Evolutionary conservation across 2,329 filamentous ascomycete species (phyloP).

Genomic region (Monilinia laxa): DNA sequence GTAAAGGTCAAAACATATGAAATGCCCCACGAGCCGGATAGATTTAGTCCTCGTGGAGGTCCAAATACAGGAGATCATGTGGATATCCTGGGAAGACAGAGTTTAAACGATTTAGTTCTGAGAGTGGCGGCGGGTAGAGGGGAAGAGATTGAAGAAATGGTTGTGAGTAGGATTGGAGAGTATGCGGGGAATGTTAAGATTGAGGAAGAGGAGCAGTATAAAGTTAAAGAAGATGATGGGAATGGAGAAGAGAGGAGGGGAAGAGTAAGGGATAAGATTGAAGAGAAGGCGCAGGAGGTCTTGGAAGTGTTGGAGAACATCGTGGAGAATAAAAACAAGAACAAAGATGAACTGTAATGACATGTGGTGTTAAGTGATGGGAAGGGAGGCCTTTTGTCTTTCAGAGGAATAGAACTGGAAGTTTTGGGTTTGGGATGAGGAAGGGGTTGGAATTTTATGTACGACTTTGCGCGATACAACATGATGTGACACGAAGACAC

Average conservation of each 20-base stretch:
- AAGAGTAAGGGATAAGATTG: not conserved
- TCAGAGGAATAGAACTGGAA: not conserved
- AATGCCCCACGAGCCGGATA: slow-evolving; percentile 94
- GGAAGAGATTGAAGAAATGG: slow-evolving; percentile 71
- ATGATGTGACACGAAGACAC: not conserved
- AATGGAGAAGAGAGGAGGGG: not conserved
- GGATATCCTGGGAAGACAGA: slow-evolving; percentile 87
- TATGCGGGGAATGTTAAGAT: slow-evolving; percentile 85
- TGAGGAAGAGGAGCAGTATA: slow-evolving; percentile 36
- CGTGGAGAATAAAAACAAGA: not conserved
- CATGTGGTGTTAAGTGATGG: not conserved
- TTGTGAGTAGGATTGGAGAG: slow-evolving; percentile 77
- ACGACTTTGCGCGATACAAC: not conserved
- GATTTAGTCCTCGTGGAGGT: slow-evolving; percentile 78
- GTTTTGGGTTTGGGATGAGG: not conserved
- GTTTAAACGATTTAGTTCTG: slow-evolving; percentile 86
- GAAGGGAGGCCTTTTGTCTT: not conserved
- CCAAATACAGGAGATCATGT: slow-evolving; percentile 84
- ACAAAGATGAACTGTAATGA: not conserved
- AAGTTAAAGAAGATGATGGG: slow-evolving; percentile 52
- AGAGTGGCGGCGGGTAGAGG: slow-evolving; percentile 83
- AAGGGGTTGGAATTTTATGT: not conserved
- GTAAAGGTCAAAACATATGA: slow-evolving; percentile 82
- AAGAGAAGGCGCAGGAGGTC: not conserved
- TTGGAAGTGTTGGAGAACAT: not conserved